phyloP scores from a whole-genome alignment of 495 filamentous ascomycete genomes.

The Penicillium longicatenatum region DNA sequence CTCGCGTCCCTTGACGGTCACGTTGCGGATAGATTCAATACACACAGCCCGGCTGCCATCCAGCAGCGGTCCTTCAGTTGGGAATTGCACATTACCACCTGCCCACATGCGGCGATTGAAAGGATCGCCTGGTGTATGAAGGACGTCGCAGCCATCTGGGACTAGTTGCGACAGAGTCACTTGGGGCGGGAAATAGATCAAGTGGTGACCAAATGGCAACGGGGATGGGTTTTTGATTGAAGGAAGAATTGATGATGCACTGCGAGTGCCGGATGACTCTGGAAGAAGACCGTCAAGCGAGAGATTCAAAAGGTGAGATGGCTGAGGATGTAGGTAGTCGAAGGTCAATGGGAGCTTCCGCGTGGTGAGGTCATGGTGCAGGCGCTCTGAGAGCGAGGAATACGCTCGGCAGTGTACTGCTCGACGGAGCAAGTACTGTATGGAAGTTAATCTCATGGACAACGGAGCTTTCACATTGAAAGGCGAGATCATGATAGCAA shows the following conservation, averaged over 20 bases:
- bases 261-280: not conserved
- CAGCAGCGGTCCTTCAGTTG: slow-evolving; percentile 33
- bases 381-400: slow-evolving; percentile 30
- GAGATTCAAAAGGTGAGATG: slow-evolving; percentile 64
- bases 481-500: not conserved
- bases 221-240: slow-evolving; percentile 35
- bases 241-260: slow-evolving; percentile 29
- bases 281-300: slow-evolving; percentile 63
- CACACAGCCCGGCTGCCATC: slow-evolving; percentile 58
- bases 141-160: slow-evolving; percentile 70
- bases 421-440: slow-evolving; percentile 9
- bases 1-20: slow-evolving; percentile 54
- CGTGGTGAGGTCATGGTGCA: slow-evolving; percentile 39
- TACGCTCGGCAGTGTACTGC: slow-evolving; percentile 18
- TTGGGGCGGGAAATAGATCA: slow-evolving; percentile 73
- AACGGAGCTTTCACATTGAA: not conserved
- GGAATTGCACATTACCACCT: slow-evolving; percentile 56
- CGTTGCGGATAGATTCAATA: slow-evolving; percentile 63
- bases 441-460: slow-evolving; percentile 19
- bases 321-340: slow-evolving; percentile 66
- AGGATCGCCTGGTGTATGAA: slow-evolving; percentile 65
- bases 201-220: slow-evolving; percentile 57
- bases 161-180: slow-evolving; percentile 58
- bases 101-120: slow-evolving; percentile 80
- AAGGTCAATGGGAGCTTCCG: slow-evolving; percentile 57